Evolutionary conservation across 2,329 filamentous ascomycete species (phyloP).

Genomic region (Hymenoscyphus fructigenus): DNA sequence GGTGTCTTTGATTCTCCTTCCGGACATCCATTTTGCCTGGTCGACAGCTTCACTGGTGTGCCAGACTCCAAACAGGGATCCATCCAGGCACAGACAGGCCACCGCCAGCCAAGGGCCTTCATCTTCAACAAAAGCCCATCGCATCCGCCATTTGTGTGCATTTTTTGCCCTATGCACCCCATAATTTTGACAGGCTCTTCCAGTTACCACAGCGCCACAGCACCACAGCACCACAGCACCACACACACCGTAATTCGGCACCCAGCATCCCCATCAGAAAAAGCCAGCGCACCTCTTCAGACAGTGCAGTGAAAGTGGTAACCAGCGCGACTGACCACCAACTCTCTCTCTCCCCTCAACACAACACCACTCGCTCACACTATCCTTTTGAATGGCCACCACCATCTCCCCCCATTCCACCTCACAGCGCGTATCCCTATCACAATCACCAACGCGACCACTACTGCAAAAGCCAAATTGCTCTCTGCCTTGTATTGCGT

Average conservation of each 20-base stretch:
- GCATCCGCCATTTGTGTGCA: background rate
- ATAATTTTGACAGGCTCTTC: background rate
- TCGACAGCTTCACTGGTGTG: too few relatives aligned
- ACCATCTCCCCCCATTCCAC: background rate
- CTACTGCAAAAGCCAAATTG: background rate
- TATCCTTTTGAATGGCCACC: background rate
- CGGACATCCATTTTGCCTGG: too few relatives aligned
- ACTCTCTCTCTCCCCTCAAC: background rate
- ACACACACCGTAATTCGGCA: background rate
- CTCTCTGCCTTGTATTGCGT: background rate
- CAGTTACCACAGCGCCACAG: background rate
- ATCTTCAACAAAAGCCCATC: background rate
- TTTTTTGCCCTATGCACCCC: background rate
- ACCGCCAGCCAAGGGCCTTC: background rate
- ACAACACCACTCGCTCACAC: background rate
- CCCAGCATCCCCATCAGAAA: background rate
- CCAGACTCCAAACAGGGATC: too few relatives aligned
- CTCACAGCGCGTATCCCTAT: background rate
- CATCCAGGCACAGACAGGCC: background rate
- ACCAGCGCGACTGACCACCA: background rate
- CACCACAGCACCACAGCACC: background rate
- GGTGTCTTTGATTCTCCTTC: too few relatives aligned
- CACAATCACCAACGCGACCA: background rate
- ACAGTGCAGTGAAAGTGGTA: background rate
- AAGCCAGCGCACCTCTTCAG: background rate